phyloP scores from a whole-genome alignment of 2,329 filamentous ascomycete genomes.

The Atkinsonella texensis region DNA sequence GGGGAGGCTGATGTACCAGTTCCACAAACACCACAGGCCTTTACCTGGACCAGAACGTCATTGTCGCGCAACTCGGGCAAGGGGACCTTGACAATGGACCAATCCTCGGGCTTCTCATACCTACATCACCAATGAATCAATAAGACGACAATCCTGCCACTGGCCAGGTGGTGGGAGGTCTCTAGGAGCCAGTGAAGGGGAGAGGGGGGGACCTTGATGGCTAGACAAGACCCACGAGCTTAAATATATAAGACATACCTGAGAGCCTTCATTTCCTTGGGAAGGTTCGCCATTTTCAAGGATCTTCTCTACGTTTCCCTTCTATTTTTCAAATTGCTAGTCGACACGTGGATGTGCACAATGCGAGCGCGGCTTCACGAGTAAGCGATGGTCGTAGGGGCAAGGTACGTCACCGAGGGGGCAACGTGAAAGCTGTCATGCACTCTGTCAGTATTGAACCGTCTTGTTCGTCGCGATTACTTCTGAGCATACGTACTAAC shows the following conservation, averaged over 20 bases:
- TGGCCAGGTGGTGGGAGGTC: background rate
- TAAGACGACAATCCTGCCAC: background rate
- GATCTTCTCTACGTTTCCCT: background rate
- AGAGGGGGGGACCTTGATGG: conserved; percentile 12
- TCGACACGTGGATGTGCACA: background rate
- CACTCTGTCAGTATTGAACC: too few relatives aligned
- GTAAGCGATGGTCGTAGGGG: background rate
- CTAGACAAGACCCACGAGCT: conserved; percentile 1
- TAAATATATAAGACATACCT: conserved; percentile 28
- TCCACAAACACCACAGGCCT: conserved; percentile 52
- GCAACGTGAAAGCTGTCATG: background rate
- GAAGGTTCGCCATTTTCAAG: conserved; percentile 26
- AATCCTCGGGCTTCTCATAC: conserved; percentile 51
- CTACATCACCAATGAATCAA: conserved; percentile 13
- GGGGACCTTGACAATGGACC: conserved; percentile 48
- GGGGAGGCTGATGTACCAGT: conserved; percentile 28
- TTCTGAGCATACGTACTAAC: background rate
- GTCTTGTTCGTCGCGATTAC: background rate
- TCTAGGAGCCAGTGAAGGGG: background rate
- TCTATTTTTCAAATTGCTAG: background rate
- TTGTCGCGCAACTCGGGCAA: conserved; percentile 47
- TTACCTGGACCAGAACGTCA: conserved; percentile 54
- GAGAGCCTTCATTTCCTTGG: conserved; percentile 49
- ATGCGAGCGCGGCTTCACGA: background rate
- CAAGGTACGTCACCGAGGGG: background rate